Conservation (phyloP, 139 green algal genomes). For the Zygnema cylindricum region DNA sequence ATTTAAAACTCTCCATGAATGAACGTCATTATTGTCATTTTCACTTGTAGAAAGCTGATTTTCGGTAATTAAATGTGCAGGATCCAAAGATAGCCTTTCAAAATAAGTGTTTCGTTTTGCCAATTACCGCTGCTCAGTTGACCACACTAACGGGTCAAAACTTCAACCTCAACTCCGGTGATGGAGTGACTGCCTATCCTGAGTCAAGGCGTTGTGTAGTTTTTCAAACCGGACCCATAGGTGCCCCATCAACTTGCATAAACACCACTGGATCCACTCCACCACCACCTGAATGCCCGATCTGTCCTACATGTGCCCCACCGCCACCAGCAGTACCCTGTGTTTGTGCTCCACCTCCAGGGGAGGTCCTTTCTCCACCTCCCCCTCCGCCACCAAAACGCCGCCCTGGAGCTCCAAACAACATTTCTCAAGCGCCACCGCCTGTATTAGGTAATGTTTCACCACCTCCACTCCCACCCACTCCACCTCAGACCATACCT, state of each 20-base stretch:
- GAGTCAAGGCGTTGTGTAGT: background rate
- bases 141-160: background rate
- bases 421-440: background rate
- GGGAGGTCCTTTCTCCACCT: too few relatives aligned
- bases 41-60: too few relatives aligned
- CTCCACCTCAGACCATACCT: background rate
- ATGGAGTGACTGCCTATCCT: background rate
- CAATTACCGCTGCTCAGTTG: background rate
- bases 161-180: background rate
- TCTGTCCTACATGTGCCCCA: too few relatives aligned
- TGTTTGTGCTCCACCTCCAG: background rate
- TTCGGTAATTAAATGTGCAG: too few relatives aligned
- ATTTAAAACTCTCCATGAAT: too few relatives aligned
- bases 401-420: background rate
- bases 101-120: background rate
- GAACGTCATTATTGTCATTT: too few relatives aligned
- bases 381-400: background rate
- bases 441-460: too few relatives aligned
- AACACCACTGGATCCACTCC: background rate
- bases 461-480: background rate
- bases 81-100: background rate
- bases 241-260: background rate
- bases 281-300: background rate
- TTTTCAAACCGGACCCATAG: background rate
- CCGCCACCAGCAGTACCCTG: background rate